phyloP scores from a whole-genome alignment of 2,329 filamentous ascomycete species.

The Colletotrichum sp. region DNA sequence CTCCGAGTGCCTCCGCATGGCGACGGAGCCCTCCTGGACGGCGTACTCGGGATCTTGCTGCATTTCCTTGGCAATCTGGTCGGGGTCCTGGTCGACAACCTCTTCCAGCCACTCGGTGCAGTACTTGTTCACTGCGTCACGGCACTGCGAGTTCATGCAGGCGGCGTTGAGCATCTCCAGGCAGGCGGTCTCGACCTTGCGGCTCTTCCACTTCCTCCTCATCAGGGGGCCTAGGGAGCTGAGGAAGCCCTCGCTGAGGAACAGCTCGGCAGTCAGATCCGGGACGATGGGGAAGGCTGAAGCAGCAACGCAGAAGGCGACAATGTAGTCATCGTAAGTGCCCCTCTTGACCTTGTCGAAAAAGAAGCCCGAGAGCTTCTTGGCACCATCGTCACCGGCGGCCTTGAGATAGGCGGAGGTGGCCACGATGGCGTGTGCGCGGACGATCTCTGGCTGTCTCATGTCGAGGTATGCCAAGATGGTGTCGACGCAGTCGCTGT shows the following conservation, averaged over 20 bases:
- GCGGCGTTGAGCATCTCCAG: conserved; percentile 91
- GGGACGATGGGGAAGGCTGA: conserved; percentile 87
- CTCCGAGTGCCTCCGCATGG: conserved; percentile 65
- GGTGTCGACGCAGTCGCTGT: conserved; percentile 80
- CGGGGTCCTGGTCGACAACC: conserved; percentile 75
- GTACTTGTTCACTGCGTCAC: conserved; percentile 83
- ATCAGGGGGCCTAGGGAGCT: conserved; percentile 78
- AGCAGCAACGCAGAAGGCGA: conserved; percentile 92
- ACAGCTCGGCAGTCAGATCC: conserved; percentile 75
- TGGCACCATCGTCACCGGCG: conserved; percentile 72
- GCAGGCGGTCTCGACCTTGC: conserved; percentile 84
- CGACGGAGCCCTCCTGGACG: conserved; percentile 62
- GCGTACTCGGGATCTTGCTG: conserved; percentile 62
- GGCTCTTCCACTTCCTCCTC: conserved; percentile 80
- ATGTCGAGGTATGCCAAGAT: conserved; percentile 88
- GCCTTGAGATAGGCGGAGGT: conserved; percentile 85
- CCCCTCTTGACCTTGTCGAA: conserved; percentile 72
- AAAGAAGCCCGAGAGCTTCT: conserved; percentile 77
- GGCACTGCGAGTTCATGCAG: conserved; percentile 82
- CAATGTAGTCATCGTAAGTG: conserved; percentile 86
- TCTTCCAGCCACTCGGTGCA: conserved; percentile 89
- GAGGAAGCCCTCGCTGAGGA: conserved; percentile 88
- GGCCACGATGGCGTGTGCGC: conserved; percentile 82
- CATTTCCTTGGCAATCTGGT: conserved; percentile 55
- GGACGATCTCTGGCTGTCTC: conserved; percentile 73